A percentile compares a stretch with the other conserved stretches of the same genome.
phyloP scores from a whole-genome alignment of 1,139 yeast species.

The Candida sanyaensis region DNA sequence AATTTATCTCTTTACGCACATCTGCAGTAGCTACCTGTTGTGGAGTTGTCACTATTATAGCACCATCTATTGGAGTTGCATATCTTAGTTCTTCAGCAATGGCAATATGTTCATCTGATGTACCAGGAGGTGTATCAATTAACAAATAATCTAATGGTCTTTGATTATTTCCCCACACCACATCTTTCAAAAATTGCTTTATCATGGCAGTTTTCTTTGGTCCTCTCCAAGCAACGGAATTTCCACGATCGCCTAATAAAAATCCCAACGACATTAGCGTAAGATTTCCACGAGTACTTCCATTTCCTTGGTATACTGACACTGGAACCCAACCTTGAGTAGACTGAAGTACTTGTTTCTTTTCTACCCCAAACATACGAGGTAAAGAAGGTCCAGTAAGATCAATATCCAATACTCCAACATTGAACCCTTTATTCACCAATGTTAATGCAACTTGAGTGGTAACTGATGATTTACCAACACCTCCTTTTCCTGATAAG shows the following conservation, averaged over 20 bases:
- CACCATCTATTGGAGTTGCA: conserved; percentile 50
- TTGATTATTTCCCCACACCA: conserved; percentile 75
- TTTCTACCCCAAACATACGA: conserved; percentile 91
- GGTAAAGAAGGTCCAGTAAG: conserved; percentile 97
- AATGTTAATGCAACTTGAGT: conserved; percentile 86
- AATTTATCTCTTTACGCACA: conserved; percentile 51
- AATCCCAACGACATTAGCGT: conserved; percentile 91
- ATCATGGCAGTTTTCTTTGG: conserved; percentile 99
- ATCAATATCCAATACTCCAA: conserved; percentile 94
- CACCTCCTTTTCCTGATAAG: conserved; percentile 57
- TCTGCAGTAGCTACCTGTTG: conserved; percentile 59
- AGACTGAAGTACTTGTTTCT: conserved; percentile 77
- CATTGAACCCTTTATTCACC: conserved; percentile 68
- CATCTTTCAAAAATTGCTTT: conserved; percentile 87
- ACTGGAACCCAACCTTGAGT: conserved; percentile 94
- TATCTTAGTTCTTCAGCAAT: conserved; percentile 85
- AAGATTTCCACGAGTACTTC: conserved; percentile 35
- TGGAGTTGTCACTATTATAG: conserved; percentile 51
- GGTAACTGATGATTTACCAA: conserved; percentile 94
- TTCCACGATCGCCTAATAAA: conserved; percentile 76
- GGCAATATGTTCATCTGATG: conserved; percentile 97
- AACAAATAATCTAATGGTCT: conserved; percentile 69
- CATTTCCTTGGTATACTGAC: conserved; percentile 31
- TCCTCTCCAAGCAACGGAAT: conserved; percentile 97
- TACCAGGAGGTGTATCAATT: conserved; percentile 98